Evolutionary conservation across 2,329 filamentous ascomycete genomes (phyloP).

Genomic region (Trichoderma atroviride): DNA sequence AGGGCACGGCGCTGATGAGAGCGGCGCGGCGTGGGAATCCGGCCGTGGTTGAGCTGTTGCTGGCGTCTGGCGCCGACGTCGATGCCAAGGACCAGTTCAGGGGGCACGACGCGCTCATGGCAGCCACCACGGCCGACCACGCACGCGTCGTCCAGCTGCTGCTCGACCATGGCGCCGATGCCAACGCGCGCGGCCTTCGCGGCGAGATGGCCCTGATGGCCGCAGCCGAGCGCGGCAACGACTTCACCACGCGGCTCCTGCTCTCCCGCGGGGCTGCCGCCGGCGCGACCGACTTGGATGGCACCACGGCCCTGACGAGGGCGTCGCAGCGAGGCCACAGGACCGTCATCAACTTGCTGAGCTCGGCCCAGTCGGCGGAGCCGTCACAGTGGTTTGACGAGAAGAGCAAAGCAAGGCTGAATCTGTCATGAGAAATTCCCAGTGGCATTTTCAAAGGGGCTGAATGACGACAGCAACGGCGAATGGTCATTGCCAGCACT

Average conservation of each 20-base stretch:
- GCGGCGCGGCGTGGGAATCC: background rate
- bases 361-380: background rate
- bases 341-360: background rate
- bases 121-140: background rate
- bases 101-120: background rate
- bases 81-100: background rate
- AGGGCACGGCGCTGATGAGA: background rate
- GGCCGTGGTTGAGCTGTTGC: background rate
- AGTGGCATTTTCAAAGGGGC: background rate
- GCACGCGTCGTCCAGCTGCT: conserved; percentile 10
- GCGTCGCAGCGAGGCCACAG: background rate
- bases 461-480: background rate
- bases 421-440: too few relatives aligned
- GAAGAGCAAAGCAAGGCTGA: background rate
- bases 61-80: conserved; percentile 3
- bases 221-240: background rate
- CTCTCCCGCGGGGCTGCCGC: background rate
- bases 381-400: background rate
- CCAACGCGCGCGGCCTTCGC: background rate
- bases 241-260: background rate
- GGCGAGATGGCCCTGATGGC: background rate
- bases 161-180: conserved; percentile 16
- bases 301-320: background rate
- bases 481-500: background rate
- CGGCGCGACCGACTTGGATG: background rate